These are phyloP conservation scores for Globisporangium megalacanthum DNA, from an alignment of 352 stramenopile species.

Conservation along the genomic window DNA sequence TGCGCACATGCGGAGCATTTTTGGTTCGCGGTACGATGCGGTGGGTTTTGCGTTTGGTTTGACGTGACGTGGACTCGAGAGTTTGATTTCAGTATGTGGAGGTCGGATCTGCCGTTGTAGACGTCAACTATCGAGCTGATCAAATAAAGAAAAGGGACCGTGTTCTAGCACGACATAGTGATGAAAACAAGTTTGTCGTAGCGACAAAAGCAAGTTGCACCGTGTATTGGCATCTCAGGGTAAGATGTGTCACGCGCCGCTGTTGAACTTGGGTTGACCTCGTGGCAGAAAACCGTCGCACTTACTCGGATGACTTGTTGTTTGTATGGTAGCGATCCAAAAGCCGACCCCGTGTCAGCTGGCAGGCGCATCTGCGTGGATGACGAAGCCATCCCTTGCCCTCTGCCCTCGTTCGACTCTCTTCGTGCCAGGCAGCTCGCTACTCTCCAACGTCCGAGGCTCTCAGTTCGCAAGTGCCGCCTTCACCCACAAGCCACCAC, in stretches of 20 bases:
- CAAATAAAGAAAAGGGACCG: too few relatives aligned
- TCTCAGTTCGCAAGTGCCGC: constrained; percentile 36
- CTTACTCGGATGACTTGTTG: neutral
- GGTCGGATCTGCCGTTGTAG: too few relatives aligned
- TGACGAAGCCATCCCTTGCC: neutral
- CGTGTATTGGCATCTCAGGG: constrained; percentile 4
- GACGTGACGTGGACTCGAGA: too few relatives aligned
- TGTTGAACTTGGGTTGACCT: constrained; percentile 10
- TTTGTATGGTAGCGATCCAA: constrained; percentile 7
- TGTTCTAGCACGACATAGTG: too few relatives aligned
- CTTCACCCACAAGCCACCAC: constrained; percentile 11
- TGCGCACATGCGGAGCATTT: too few relatives aligned
- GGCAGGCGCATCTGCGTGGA: neutral
- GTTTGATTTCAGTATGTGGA: too few relatives aligned
- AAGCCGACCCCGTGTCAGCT: constrained; percentile 1
- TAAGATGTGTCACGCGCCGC: constrained; percentile 6
- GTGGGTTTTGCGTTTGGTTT: too few relatives aligned
- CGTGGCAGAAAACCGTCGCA: constrained; percentile 1
- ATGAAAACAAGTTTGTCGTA: too few relatives aligned
- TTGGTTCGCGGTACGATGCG: too few relatives aligned
- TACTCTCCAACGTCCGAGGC: too few relatives aligned
- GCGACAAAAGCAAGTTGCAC: neutral
- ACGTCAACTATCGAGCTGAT: too few relatives aligned
- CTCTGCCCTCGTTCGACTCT: neutral
- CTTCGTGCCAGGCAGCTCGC: neutral